Percentiles rank a stretch among this genome's conserved stretches.
Conservation (phyloP, 2,329 filamentous ascomycete genomes). For the Lachnellula hyalina region DNA sequence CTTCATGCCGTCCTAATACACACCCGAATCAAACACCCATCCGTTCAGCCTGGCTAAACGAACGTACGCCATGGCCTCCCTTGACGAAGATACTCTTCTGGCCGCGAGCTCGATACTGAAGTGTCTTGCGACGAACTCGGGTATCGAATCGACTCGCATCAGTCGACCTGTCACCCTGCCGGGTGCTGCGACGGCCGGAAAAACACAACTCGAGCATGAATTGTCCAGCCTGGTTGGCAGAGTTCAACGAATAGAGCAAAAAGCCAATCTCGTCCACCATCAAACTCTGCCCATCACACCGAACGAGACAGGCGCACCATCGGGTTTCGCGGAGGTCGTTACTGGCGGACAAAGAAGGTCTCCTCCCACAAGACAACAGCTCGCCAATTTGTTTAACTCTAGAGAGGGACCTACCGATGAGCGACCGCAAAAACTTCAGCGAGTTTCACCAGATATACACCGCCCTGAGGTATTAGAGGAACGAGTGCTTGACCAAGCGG, state of each 20-base stretch:
- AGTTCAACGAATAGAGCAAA: conserved; percentile 77
- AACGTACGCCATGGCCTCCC: conserved; percentile 20
- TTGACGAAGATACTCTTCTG: conserved; percentile 48
- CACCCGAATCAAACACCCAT: conserved; percentile 6
- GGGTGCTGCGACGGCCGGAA: conserved; percentile 68
- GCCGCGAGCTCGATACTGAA: conserved; percentile 50
- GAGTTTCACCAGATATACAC: conserved; percentile 69
- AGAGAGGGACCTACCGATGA: conserved; percentile 25
- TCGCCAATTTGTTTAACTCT: conserved; percentile 28
- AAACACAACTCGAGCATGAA: conserved; percentile 75
- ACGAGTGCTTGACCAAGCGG: conserved; percentile 89
- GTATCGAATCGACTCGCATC: conserved; percentile 4
- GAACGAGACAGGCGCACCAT: conserved; percentile 66
- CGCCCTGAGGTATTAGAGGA: conserved; percentile 79
- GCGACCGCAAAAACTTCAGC: conserved; percentile 28
- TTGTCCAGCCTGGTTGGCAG: conserved; percentile 71
- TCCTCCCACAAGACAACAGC: conserved; percentile 37
- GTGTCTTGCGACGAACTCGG: conserved; percentile 38
- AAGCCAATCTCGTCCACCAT: conserved; percentile 56
- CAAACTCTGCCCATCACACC: conserved; percentile 72
- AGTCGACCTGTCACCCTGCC: conserved; percentile 57
- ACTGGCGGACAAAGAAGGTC: conserved; percentile 30
- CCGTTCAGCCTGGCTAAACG: conserved; percentile 24
- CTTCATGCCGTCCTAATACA: conserved; percentile 23
- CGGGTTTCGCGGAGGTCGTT: conserved; percentile 53